Evolutionary conservation across 306 rosid species (phyloP).

Genomic region (Acacia acuminata): DNA sequence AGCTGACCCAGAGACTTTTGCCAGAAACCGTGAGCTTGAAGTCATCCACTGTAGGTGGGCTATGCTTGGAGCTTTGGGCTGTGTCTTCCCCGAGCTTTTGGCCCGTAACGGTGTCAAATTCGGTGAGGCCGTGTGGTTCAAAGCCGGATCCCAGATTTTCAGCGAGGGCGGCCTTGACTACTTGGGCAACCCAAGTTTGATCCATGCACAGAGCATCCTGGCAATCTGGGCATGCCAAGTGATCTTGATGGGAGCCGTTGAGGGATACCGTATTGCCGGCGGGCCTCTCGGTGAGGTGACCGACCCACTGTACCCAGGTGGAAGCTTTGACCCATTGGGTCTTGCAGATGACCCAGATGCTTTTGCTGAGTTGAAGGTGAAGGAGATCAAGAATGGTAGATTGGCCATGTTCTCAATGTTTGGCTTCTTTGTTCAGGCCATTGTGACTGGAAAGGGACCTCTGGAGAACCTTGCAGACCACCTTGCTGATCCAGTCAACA

Average conservation of each 20-base stretch:
- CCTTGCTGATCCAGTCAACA: conserved; percentile 41
- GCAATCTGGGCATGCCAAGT: conserved; percentile 42
- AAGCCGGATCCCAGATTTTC: conserved; percentile 43
- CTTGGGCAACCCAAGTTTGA: conserved; percentile 20
- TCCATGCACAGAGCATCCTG: conserved; percentile 42
- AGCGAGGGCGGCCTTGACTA: conserved; percentile 45
- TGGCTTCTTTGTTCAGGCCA: conserved; percentile 42
- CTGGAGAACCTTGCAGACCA: conserved; percentile 41
- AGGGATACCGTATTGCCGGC: conserved; percentile 34
- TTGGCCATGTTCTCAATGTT: conserved; percentile 11
- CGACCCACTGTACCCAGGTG: conserved; percentile 38
- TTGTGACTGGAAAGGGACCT: conserved; percentile 43
- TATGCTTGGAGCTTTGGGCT: conserved; percentile 31
- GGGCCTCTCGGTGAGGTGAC: conserved; percentile 39
- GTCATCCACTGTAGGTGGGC: neutral
- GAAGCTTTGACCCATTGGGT: conserved; percentile 27
- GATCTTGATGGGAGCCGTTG: conserved; percentile 15
- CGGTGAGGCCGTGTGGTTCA: conserved; percentile 49
- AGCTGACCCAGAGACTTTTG: conserved; percentile 39
- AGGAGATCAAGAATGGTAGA: conserved; percentile 39
- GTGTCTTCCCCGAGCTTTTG: conserved; percentile 42
- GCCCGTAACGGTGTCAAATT: conserved; percentile 46
- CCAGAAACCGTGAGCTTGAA: conserved; percentile 2
- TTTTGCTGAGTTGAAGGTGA: conserved; percentile 40
- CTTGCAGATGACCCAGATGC: conserved; percentile 14